Base-by-base conservation (phyloP, 2,329 filamentous ascomycete species). In the Diaporthe vexans region DNA sequence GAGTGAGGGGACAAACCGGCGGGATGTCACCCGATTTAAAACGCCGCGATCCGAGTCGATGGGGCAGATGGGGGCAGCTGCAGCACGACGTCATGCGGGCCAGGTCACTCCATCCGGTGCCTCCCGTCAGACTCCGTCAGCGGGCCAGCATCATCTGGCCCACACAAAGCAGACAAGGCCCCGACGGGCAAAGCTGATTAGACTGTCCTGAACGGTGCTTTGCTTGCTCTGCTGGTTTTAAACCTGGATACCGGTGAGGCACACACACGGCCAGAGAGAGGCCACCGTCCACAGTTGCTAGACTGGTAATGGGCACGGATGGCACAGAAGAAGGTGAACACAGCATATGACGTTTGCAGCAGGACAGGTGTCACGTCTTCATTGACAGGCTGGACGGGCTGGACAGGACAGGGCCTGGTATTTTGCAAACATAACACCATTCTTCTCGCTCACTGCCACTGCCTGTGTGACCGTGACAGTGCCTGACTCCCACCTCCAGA, bases 291-390 rank as follows among this genome's bases (percentile, higher is more conserved):
- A 37, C 43, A 46, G 70, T 29, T 13, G 26, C 26, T 7, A 48
- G 37, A 58, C 13, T 10, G n/a, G n/a, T n/a, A n/a, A 11, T 59
- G 54, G 35, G 37, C 21, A n/a, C 56, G 46, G 46, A 48, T 51
- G 46, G 48, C 9, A 17, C 37, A 29, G 37, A 29, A n/a, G n/a
- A 37, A 29, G 58, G 21, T 46, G 59, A 21, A 24, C 58, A 72
- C 54, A 63, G 43, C 70, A 74, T 72, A 74, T 74, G 73, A 74
- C 73, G 73, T 74, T 67, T 74, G 61, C 70, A 74, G 61, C 70
- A 61, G 73, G 73, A 74, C 73, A 74, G 61, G 73, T 74, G 73
- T 70, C 73, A 73, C 63, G 70, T 35, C 61, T 59, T 56, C 26
- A 73, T 69, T 73, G 73, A 73, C 57, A 61, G 72, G 68, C n/a